Evolutionary conservation across 306 rosid species (phyloP), one percentile per base, ranked within the genome.

Genomic region (Mimosa bimucronata): DNA sequence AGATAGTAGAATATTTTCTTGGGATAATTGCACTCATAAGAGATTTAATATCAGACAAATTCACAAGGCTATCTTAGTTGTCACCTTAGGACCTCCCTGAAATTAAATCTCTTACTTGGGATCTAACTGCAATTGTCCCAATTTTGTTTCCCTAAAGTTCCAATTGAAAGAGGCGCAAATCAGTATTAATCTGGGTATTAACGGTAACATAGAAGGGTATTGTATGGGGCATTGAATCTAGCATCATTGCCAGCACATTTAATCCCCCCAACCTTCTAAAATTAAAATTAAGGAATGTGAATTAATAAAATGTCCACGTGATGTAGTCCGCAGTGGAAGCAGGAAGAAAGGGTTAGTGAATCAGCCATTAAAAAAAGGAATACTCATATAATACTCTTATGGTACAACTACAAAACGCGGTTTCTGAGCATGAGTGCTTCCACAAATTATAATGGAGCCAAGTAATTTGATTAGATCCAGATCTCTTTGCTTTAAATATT

Each of bases 331-430:
- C 66, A 38, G 31, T 34, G 67, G 37, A 11, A 66, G 69, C 73
- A 78, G 44, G 74, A 75, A 55, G 66, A 45, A 58, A 21, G 37
- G 37, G 19, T 29, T 16, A 44, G 26, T 44, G 42, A 25, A 30
- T 25, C 69, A 7, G 58, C 16, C 75, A 25, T 9, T 4, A 50
- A 9, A 37, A 45, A n/a, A 6, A n/a, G 3, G 9, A 7, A 53
- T 8, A n/a, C 28, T 19, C 26, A 53, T 40, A 31, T 29, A 30
- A 62, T 15, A 34, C 19, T 61, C 12, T 61, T 1, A 16, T 11
- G 55, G 79, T 80, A 73, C 83, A 73, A 42, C 85, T 75, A n/a
- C 53, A 82, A 64, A 80, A 88, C 91, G 89, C 83, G 86, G 82
- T 85, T 83, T 81, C 86, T 78, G 79, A 45, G 48, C 41, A n/a